Base-by-base conservation (phyloP, 768 basidiomycete species). In the Lactarius vividus region DNA sequence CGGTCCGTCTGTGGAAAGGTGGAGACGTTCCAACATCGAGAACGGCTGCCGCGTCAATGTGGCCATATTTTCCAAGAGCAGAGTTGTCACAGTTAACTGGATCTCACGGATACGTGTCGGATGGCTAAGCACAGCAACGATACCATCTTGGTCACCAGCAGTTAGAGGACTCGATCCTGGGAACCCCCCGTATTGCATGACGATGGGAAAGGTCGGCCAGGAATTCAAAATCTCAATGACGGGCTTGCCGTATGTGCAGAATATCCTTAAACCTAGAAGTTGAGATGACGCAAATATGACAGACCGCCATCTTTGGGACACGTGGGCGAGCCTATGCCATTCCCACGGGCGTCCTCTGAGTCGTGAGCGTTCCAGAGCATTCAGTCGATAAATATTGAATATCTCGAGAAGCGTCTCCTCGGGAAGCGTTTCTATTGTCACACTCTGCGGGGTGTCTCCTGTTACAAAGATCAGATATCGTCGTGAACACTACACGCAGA, bases 281-380 rank as follows among this genome's bases (percentile, higher is more conserved):
- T 7, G 49, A 2, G 49, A 26, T 7, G 49, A 31, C 0, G 6
- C 1, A 16, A 58, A 8, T 26, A 64, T 53, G 23, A 64, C 29
- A 26, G 7, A 11, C 8, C 57, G 63, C 57, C 63, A 64, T 8
- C 8, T 64, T 33, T 2, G 35, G 8, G 49, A 64, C 4, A 64
- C 63, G 15, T 64, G 63, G 26, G 26, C 28, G 16, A 59, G 56
- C 28, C 20, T 40, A 39, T 58, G n/a, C 63, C 57, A 59, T 37
- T 59, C 37, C 57, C 63, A 64, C n/a, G 56, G 42, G 56, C 62
- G 56, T 35, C 55, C 44, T 39, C 37, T 13, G 4, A 39, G 37
- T 49, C 26, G 62, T 13, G 57, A 33, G 23, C 20, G 2, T 8
- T 16, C 3, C 3, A 33, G 10, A 26, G 63, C 28, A 5, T 29